Base-by-base conservation (phyloP, 1,284 basidiomycete genomes). In the Cystobasidium pallidum region DNA sequence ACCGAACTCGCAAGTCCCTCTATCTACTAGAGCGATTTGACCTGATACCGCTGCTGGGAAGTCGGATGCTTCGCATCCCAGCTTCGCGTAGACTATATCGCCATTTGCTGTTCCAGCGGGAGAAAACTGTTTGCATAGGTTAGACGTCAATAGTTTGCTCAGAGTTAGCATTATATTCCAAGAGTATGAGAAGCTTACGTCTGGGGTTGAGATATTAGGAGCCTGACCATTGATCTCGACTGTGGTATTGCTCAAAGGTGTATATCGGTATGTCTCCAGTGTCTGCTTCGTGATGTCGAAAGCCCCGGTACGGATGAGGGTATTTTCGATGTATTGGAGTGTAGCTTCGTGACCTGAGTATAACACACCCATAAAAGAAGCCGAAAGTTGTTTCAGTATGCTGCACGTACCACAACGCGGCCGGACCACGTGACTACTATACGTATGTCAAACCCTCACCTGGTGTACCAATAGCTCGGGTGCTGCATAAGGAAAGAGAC, bases 381-480 rank as follows among this genome's bases (percentile, higher is more conserved):
- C 36, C 6, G 36, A 39, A 6, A 39, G 36, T 7, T 39, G 36
- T 39, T 7, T 39, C 36, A 39, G n/a, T n/a, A 39, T 39, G 36
- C 36, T 39, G 7, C 36, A 39, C 36, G 36, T 39, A 13, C 36
- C 13, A 6, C 7, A 39, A 7, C 36, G 13, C 36, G 36, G 36
- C 36, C 13, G 7, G 36, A 39, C 13, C 36, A 39, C 36, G 36
- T 13, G 36, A 39, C 36, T 39, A 39, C 7, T 39, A 39, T 39
- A 7, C 36, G 13, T 39, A 39, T 39, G 36, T 39, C n/a, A n/a
- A n/a, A n/a, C n/a, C 4, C 45, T 19, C n/a, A 47, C 65, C 65
- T 51, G 65, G 65, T 57, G 65, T 67, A 28, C 65, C 65, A 10
- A 67, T 54, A 43, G 65, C 65, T 67, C 65, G 30, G 2, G 65